Percentiles rank a stretch among this genome's conserved stretches.
Conservation (phyloP, 2,329 filamentous ascomycete species). For the Chaetomiaceae sp. region DNA sequence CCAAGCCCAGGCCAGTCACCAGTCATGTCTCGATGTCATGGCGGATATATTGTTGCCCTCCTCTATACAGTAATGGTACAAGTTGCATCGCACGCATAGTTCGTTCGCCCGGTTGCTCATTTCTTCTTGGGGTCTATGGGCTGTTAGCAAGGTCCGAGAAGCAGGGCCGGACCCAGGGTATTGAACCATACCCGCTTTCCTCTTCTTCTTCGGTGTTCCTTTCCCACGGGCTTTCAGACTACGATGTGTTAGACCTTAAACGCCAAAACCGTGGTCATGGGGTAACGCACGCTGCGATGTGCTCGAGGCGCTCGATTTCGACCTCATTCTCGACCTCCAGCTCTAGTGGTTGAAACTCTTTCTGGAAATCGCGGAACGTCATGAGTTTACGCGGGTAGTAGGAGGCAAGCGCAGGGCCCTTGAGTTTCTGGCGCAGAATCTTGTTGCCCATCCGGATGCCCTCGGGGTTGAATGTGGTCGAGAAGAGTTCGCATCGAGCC, state of each 20-base stretch:
- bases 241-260: constrained; percentile 23
- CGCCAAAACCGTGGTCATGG: neutral
- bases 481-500: constrained; percentile 90
- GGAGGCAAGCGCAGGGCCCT: constrained; percentile 73
- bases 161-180: neutral
- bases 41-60: constrained; percentile 19
- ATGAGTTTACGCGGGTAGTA: constrained; percentile 82
- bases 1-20: neutral
- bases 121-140: constrained; percentile 38
- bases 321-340: constrained; percentile 68
- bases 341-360: constrained; percentile 57
- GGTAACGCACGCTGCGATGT: constrained; percentile 57
- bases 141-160: constrained; percentile 30
- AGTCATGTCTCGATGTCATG: neutral
- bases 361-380: constrained; percentile 69
- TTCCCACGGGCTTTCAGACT: constrained; percentile 79
- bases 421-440: constrained; percentile 80
- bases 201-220: constrained; percentile 85
- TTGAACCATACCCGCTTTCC: constrained; percentile 41
- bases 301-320: constrained; percentile 75
- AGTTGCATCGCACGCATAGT: constrained; percentile 1
- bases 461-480: constrained; percentile 83
- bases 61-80: constrained; percentile 25
- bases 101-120: constrained; percentile 12
- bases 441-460: constrained; percentile 82